Evolutionary conservation across 1,284 basidiomycete genomes (phyloP).

Genomic region (Mycena sp.): DNA sequence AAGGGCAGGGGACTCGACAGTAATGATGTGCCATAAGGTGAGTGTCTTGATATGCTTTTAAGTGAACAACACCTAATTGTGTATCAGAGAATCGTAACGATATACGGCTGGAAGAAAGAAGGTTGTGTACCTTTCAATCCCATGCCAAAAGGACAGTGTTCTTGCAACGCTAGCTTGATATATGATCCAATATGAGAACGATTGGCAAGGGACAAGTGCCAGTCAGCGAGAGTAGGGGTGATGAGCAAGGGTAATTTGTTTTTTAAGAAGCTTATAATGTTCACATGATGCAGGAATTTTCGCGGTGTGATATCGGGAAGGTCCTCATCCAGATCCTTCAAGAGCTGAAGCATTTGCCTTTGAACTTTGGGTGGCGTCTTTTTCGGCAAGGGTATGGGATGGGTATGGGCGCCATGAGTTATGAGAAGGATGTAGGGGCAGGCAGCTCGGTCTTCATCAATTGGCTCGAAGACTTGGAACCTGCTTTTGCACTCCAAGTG

Average conservation of each 20-base stretch:
- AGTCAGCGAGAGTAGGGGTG: not conserved
- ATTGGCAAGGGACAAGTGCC: constrained; percentile 9
- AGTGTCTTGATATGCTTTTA: constrained; percentile 14
- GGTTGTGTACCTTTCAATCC: not conserved
- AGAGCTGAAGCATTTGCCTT: not conserved
- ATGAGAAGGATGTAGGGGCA: not conserved
- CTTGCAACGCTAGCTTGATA: not conserved
- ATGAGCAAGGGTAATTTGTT: not conserved
- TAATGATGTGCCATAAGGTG: constrained; percentile 15
- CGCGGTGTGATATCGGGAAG: constrained; percentile 10
- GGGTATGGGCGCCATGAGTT: not conserved
- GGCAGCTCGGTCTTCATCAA: not conserved
- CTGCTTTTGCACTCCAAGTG: not conserved
- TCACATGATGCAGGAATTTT: not conserved
- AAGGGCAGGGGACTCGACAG: not conserved
- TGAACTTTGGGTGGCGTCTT: not conserved
- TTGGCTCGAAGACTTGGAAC: not conserved
- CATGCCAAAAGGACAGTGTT: not conserved
- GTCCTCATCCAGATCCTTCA: not conserved
- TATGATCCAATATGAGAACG: not conserved
- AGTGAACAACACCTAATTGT: not conserved
- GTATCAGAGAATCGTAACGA: not conserved
- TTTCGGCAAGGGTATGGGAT: constrained; percentile 7
- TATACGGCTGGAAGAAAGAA: not conserved
- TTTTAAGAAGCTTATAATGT: not conserved